Evolutionary conservation across 116 monocot genomes (phyloP).

Genomic region (Dioscorea cayenensis): DNA sequence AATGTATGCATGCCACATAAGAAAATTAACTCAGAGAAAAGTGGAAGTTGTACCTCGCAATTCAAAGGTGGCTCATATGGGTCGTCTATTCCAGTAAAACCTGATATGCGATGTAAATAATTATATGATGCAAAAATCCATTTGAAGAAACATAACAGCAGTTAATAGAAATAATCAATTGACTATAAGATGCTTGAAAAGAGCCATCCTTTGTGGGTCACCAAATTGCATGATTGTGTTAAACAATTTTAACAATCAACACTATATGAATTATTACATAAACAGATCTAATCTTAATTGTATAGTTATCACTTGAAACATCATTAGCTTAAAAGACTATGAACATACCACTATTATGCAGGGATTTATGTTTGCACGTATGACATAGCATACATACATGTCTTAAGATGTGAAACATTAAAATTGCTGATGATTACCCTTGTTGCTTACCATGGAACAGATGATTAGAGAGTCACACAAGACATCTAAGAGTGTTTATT

Average conservation of each 20-base stretch:
- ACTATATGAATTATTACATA: too few species aligned
- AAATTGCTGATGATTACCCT: too few species aligned
- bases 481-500: too few species aligned
- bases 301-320: too few species aligned
- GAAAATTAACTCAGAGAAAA: background rate
- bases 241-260: background rate
- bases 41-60: slow-evolving; percentile 36
- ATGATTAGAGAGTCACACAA: too few species aligned
- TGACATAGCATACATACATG: too few species aligned
- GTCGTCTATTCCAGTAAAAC: slow-evolving; percentile 83
- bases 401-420: too few species aligned
- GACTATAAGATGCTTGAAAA: background rate
- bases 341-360: too few species aligned
- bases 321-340: too few species aligned
- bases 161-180: background rate
- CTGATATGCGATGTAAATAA: slow-evolving; percentile 21
- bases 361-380: too few species aligned
- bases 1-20: background rate
- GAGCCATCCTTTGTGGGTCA: background rate
- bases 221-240: background rate
- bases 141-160: background rate
- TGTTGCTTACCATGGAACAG: too few species aligned
- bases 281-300: too few species aligned
- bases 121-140: background rate
- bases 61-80: slow-evolving; percentile 69